A percentile compares a stretch with the other conserved stretches of the same genome.
Evolutionary conservation across 352 stramenopile species (phyloP).

Genomic region (Phytophthora sp.): DNA sequence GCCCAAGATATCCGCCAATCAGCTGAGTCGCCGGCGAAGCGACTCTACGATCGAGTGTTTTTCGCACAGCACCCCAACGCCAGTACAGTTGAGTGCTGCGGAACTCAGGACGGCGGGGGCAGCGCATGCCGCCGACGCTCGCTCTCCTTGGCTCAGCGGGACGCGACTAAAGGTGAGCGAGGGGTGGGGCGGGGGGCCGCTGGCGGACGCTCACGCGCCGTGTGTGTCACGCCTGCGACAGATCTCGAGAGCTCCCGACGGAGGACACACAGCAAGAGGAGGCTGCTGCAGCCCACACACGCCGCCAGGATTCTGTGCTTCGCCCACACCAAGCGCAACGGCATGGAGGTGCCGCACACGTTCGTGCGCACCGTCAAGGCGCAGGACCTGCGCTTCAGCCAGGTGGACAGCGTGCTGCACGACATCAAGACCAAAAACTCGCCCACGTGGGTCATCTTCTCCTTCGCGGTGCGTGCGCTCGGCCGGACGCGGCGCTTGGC

Average conservation of each 20-base stretch:
- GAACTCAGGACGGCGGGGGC: conserved; percentile 30
- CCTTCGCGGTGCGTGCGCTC: conserved; percentile 64
- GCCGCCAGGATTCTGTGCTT: conserved; percentile 48
- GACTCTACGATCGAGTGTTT: conserved; percentile 46
- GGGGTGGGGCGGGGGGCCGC: neutral
- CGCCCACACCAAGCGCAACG: conserved; percentile 42
- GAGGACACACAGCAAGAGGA: conserved; percentile 6
- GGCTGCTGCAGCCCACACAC: conserved; percentile 10
- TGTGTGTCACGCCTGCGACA: conserved; percentile 30
- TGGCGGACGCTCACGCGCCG: conserved; percentile 1
- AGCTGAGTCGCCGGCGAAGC: conserved; percentile 5
- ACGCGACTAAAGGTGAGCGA: conserved; percentile 18
- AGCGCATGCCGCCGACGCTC: conserved; percentile 38
- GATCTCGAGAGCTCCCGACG: conserved; percentile 19
- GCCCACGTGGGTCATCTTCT: conserved; percentile 77
- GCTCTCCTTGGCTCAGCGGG: conserved; percentile 13
- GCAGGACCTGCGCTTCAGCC: conserved; percentile 77
- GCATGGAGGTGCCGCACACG: conserved; percentile 73
- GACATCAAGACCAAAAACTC: conserved; percentile 69
- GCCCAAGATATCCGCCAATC: conserved; percentile 18
- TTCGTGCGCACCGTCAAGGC: conserved; percentile 87
- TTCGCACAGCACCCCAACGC: conserved; percentile 32
- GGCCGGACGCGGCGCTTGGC: neutral
- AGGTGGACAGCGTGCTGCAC: conserved; percentile 75
- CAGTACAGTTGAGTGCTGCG: conserved; percentile 29